These are phyloP conservation scores for Halteria grandinella DNA, from an alignment of 73 alveolate genomes.

Conservation along the genomic window DNA sequence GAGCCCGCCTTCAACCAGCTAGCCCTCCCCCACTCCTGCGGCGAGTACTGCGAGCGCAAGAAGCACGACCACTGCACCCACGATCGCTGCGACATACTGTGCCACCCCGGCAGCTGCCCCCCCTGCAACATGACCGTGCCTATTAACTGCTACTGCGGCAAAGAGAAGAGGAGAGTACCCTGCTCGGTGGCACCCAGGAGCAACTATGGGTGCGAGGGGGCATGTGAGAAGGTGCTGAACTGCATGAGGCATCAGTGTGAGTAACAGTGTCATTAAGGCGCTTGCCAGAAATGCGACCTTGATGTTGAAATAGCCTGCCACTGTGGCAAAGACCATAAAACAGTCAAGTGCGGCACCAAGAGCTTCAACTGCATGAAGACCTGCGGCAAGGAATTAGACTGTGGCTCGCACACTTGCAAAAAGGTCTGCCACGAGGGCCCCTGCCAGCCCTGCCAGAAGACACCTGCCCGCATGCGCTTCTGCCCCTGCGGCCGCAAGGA, in stretches of 20 bases:
- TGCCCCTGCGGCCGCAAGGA: conserved; percentile 84
- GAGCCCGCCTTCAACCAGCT: conserved; percentile 85
- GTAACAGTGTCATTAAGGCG: conserved; percentile 78
- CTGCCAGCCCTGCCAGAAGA: conserved; percentile 83
- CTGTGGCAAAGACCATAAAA: conserved; percentile 71
- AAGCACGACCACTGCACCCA: conserved; percentile 84
- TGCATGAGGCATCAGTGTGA: conserved; percentile 74
- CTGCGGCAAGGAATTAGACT: conserved; percentile 86
- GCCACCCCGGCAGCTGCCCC: conserved; percentile 98
- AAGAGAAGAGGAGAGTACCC: conserved; percentile 71
- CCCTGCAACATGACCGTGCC: conserved; percentile 87
- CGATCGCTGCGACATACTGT: conserved; percentile 82
- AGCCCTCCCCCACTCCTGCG: conserved; percentile 94
- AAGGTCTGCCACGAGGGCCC: conserved; percentile 91
- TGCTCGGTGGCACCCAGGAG: conserved; percentile 75
- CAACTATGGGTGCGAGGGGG: conserved; percentile 59
- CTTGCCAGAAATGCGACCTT: conserved; percentile 68
- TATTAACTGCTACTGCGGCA: conserved; percentile 87
- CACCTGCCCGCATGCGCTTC: conserved; percentile 57
- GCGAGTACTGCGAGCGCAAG: conserved; percentile 80
- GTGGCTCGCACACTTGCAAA: conserved; percentile 91
- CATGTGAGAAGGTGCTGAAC: conserved; percentile 73
- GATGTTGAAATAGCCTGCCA: conserved; percentile 61
- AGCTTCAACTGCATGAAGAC: conserved; percentile 83
- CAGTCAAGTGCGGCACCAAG: conserved; percentile 72